Conservation (phyloP, 148 eudicot genomes). For the Tetragonia tetragonoides region DNA sequence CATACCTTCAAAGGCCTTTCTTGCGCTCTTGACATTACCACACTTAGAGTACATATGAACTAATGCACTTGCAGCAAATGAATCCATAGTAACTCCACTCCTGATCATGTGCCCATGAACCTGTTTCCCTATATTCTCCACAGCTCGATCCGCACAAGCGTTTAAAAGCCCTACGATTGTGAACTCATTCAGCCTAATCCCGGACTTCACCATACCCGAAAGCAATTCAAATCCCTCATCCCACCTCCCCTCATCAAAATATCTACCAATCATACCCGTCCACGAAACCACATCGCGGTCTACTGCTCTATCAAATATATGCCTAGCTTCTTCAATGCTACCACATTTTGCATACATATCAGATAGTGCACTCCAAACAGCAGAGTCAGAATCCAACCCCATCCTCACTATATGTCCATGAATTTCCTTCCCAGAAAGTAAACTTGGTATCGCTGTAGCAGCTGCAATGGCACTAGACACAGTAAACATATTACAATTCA, state of each 20-base stretch:
- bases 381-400: conserved; percentile 52
- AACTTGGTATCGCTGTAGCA: conserved; percentile 36
- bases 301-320: conserved; percentile 41
- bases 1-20: conserved; percentile 32
- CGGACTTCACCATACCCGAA: conserved; percentile 40
- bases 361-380: conserved; percentile 59
- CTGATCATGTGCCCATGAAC: conserved; percentile 52
- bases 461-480: conserved; percentile 58
- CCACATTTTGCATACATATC: conserved; percentile 68
- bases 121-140: conserved; percentile 48
- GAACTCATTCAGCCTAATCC: conserved; percentile 41
- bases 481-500: conserved; percentile 42
- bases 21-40: conserved; percentile 42
- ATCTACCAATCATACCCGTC: conserved; percentile 58
- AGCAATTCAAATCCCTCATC: conserved; percentile 44
- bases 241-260: conserved; percentile 55
- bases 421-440: conserved; percentile 49
- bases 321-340: conserved; percentile 45
- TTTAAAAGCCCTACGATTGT: conserved; percentile 51
- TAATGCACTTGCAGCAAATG: conserved; percentile 41
- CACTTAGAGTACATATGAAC: conserved; percentile 55
- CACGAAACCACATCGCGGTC: conserved; percentile 59
- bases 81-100: conserved; percentile 32
- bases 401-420: conserved; percentile 54
- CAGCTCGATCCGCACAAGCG: conserved; percentile 52